phyloP scores from a whole-genome alignment of 1,139 yeast genomes.

The Saccharomycopsis hybrid region DNA sequence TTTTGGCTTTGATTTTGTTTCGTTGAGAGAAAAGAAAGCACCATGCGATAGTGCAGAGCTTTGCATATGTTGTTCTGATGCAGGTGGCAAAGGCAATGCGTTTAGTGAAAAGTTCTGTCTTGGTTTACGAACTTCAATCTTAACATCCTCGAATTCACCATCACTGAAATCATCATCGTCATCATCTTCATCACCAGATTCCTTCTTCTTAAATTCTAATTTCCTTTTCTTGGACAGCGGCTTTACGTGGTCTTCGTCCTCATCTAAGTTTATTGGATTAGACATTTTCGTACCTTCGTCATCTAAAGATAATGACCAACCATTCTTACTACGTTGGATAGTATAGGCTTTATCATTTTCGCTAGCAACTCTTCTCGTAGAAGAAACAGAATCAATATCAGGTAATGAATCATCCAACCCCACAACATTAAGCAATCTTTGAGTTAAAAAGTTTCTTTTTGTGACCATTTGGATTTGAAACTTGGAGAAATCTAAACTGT shows the following conservation, averaged over 20 bases:
- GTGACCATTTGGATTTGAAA: conserved; percentile 93
- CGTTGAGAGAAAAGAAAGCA: background rate
- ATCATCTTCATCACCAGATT: conserved; percentile 25
- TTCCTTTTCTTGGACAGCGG: conserved; percentile 7
- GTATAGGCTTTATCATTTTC: conserved; percentile 75
- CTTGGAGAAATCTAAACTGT: conserved; percentile 81
- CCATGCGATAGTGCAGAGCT: background rate
- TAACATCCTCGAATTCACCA: conserved; percentile 60
- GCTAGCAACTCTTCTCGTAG: conserved; percentile 68
- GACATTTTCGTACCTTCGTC: conserved; percentile 35
- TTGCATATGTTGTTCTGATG: conserved; percentile 2
- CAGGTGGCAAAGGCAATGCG: conserved; percentile 32
- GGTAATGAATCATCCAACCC: conserved; percentile 69
- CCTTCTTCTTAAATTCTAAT: conserved; percentile 26
- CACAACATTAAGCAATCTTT: conserved; percentile 72
- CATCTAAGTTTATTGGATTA: conserved; percentile 39
- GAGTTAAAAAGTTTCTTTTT: conserved; percentile 85
- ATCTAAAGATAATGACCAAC: conserved; percentile 76
- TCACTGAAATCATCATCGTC: conserved; percentile 27
- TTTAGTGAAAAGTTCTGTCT: conserved; percentile 33
- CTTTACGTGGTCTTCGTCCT: conserved; percentile 26
- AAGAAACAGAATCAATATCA: conserved; percentile 34
- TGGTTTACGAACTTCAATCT: conserved; percentile 25
- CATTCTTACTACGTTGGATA: conserved; percentile 69
- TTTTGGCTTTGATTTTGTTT: background rate